A percentile compares a stretch with the other conserved stretches of the same genome.
phyloP scores from a whole-genome alignment of 2,329 filamentous ascomycete species.

The Fusarium virguliforme region DNA sequence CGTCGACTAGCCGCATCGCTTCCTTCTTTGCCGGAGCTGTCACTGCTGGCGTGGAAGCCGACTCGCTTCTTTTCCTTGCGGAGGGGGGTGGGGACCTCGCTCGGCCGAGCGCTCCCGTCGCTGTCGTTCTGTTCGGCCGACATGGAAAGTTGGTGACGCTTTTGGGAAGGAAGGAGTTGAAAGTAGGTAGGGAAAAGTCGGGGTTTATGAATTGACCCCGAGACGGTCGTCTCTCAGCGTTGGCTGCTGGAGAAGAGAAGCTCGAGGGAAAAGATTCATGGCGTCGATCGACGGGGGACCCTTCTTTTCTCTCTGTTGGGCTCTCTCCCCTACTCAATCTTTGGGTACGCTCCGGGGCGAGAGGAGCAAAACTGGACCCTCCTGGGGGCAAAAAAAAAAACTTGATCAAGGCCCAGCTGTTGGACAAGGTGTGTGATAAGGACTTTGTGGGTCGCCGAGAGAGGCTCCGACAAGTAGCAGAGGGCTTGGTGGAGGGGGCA shows the following conservation, averaged over 20 bases:
- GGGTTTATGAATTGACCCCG: constrained; percentile 22
- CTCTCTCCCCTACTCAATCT: constrained; percentile 22
- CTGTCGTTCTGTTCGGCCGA: constrained; percentile 50
- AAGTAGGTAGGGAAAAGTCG: constrained; percentile 9
- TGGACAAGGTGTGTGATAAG: constrained; percentile 46
- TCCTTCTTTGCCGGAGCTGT: constrained; percentile 37
- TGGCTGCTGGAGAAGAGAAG: constrained; percentile 24
- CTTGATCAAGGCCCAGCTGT: constrained; percentile 22
- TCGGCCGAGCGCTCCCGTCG: constrained; percentile 40
- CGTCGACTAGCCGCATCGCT: constrained; percentile 22
- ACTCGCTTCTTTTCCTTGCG: constrained; percentile 61
- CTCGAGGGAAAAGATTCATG: constrained; percentile 43
- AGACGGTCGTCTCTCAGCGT: constrained; percentile 40
- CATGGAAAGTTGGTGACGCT: constrained; percentile 30
- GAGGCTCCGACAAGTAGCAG: constrained; percentile 45
- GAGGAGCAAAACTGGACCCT: constrained; percentile 51
- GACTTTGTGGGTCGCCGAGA: constrained; percentile 52
- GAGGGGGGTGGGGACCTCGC: constrained; percentile 52
- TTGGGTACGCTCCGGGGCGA: constrained; percentile 46
- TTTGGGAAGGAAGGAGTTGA: constrained; percentile 6
- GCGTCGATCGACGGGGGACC: constrained; percentile 37
- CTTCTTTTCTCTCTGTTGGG: constrained; percentile 16
- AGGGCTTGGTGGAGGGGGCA: constrained; percentile 8
- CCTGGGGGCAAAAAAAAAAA: constrained; percentile 30
- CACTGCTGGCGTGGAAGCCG: constrained; percentile 56